Evolutionary conservation across 1,284 basidiomycete species (phyloP), one percentile per base, ranked within the genome.

Genomic region (Trichosporon faecale): DNA sequence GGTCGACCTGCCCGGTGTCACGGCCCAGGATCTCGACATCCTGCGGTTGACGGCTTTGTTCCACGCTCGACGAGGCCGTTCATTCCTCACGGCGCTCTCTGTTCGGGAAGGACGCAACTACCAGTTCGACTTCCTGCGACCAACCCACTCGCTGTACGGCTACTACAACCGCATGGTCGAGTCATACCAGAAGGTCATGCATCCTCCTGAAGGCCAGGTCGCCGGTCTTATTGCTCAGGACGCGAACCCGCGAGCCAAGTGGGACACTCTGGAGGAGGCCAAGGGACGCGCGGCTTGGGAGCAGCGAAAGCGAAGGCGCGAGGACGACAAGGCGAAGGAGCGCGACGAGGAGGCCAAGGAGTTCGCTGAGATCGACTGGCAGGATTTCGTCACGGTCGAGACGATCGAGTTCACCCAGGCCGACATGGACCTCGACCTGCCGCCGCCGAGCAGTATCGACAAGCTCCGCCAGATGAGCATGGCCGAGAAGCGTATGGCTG

Each of bases 351-450:
- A 83, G 71, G 74, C 76, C 31, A 70, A 76, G 66, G 94, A 94
- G 9, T 95, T 98, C 79, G 92, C 94, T 64, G 93, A 95, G 80
- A 98, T 99, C 79, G 97, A 99, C 81, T 99, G 97, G 97, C 94
- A 99, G 79, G 97, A 99, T 84, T 99, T 98, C 85, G 94, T 95
- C 66, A 94, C 98, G 71, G 97, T 98, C 18, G 94, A 98, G 80
- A 99, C 96, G 23, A 98, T 99, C 76, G 97, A 99, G 82, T 97
- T 99, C 78, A 99, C 97, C 11, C 89, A 91, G 66, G 91, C 91
- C 4, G 97, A 99, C 81, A 90, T 92, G 71, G 89, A 90, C 55
- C 90, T 95, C 31, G 95, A 98, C 78, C 86, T 99, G 29, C 97
- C 97, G 11, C 91, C 93, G 27, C 97, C 97, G 0, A 96, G 96